Evolutionary conservation across 768 basidiomycete genomes (phyloP).

Genomic region (Mrakia gelida): DNA sequence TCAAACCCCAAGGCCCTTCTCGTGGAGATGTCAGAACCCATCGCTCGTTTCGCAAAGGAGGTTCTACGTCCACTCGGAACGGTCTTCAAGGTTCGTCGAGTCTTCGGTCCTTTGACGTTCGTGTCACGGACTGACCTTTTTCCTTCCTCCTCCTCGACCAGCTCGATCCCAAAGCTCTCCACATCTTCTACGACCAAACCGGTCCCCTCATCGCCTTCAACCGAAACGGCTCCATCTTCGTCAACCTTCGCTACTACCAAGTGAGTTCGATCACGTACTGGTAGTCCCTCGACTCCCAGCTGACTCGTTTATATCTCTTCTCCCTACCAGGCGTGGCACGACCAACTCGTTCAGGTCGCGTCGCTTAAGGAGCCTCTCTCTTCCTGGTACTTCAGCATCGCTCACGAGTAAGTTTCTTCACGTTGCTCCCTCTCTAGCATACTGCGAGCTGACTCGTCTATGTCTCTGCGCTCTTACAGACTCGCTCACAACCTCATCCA

Average conservation of each 20-base stretch:
- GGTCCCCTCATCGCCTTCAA: conserved; percentile 89
- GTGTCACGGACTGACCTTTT: not conserved
- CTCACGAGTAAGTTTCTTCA: conserved; percentile 60
- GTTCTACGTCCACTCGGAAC: conserved; percentile 61
- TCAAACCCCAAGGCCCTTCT: conserved; percentile 27
- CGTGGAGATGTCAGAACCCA: conserved; percentile 41
- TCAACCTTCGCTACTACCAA: conserved; percentile 32
- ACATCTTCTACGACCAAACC: conserved; percentile 76
- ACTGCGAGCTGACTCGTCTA: not conserved
- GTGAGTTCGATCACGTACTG: too few species aligned
- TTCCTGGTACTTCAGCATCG: conserved; percentile 83
- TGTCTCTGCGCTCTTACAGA: conserved; percentile 34
- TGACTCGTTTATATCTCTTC: too few species aligned
- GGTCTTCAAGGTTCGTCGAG: conserved; percentile 55
- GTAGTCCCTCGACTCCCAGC: too few species aligned
- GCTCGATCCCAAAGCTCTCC: conserved; percentile 66
- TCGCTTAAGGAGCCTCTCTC: conserved; percentile 62
- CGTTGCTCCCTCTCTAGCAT: not conserved
- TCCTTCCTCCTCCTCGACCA: conserved; percentile 4
- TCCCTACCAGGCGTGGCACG: conserved; percentile 50
- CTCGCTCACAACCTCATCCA: conserved; percentile 69
- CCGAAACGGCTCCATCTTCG: conserved; percentile 14
- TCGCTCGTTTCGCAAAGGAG: conserved; percentile 65
- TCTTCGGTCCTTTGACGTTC: not conserved
- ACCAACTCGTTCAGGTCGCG: conserved; percentile 59